phyloP scores from a whole-genome alignment of 2,329 filamentous ascomycete genomes.

The Calonectria hawksworthii region DNA sequence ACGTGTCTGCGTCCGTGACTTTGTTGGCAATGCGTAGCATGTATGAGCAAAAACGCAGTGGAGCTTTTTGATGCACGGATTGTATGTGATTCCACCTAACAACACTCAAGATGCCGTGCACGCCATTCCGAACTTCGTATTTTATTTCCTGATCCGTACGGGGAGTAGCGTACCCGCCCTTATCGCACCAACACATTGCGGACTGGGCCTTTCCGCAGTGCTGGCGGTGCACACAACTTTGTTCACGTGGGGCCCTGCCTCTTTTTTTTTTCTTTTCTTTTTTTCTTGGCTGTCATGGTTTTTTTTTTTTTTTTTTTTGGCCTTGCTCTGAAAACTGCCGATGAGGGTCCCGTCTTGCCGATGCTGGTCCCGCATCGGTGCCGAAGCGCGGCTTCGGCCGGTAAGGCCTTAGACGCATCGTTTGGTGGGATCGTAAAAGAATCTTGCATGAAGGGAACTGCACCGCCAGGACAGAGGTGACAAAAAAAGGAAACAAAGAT shows the following conservation, averaged over 20 bases:
- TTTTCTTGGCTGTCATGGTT: too few species aligned
- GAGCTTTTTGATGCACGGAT: background rate
- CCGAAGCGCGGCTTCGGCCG: conserved; percentile 40
- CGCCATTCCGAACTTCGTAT: background rate
- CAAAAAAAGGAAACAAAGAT: background rate
- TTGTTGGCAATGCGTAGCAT: background rate
- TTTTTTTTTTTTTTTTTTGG: background rate
- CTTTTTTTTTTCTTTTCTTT: background rate
- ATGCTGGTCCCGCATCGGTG: conserved; percentile 28
- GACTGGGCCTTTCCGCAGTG: background rate
- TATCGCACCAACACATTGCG: background rate
- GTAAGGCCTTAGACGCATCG: background rate
- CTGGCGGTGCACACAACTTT: background rate
- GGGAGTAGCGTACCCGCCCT: conserved; percentile 7
- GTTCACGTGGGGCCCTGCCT: background rate
- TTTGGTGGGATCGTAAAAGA: background rate
- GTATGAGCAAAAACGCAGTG: background rate
- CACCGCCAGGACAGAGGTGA: background rate
- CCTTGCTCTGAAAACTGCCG: background rate
- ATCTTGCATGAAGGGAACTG: background rate
- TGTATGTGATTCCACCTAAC: background rate
- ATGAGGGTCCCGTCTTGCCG: background rate
- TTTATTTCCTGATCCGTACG: background rate
- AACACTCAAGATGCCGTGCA: background rate
- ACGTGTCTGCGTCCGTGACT: background rate